Evolutionary conservation across 2,329 filamentous ascomycete species (phyloP), one percentile per base, ranked within the genome.

Genomic region (Penicillium aurantiogriseum): DNA sequence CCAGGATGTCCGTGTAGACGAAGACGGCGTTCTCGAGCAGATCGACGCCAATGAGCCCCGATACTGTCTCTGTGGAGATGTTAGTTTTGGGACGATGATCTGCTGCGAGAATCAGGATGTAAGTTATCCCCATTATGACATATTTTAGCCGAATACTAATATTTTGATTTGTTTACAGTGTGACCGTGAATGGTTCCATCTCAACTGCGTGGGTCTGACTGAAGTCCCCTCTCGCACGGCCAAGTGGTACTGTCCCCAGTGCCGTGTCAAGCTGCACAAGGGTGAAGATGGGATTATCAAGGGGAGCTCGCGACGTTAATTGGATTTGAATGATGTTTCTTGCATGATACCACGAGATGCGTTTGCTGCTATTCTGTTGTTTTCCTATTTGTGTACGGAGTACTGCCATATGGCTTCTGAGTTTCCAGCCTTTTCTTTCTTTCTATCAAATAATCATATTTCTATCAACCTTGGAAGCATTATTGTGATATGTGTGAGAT

Each of bases 191-290:
- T 88, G 85, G 85, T 88, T 88, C 69, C 85, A 88, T 66, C 79
- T 88, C 46, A 77, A 79, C 36, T 88, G 85, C 61, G 80, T 88
- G 27, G 79, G 80, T 15, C 75, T 88, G 19, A 76, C 77, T 7
- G 83, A 85, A 52, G 77, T 84, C 33, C 85, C 85, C 8, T 79
- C 80, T n/a, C 79, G 84, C 25, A 80, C 84, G 13, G 79, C 81
- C 11, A 87, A 86, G 70, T 88, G 85, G 85, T 88, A 85, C 66
- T 88, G 85, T 71, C 84, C 84, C 0, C 82, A 85, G 40, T 88
- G 85, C 65, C 73, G 81, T 44, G 78, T 81, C 65, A 82, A 79
- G 65, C 70, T 77, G 40, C 72, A 75, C 54, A 79, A 76, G 60
- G 74, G 74, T 15, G 65, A 65, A 9, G 74, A 77, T 59, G 76